Conservation (phyloP, 805 yeast species). For the Candida germanica region DNA sequence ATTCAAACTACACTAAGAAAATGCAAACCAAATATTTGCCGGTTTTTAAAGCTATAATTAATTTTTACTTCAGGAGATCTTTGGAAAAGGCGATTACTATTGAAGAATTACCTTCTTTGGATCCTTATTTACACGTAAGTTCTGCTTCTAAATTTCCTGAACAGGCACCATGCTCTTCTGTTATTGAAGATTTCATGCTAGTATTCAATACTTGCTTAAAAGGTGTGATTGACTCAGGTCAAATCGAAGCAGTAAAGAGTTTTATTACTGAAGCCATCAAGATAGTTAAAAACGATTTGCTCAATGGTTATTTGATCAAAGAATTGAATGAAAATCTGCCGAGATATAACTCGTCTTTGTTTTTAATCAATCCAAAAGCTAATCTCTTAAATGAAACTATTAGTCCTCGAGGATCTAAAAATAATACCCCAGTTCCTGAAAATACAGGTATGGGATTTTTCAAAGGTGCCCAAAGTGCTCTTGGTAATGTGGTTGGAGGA, state of each 20-base stretch:
- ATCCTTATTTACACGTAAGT: slow-evolving; percentile 26
- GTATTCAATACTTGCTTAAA: slow-evolving; percentile 66
- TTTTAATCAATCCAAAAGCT: slow-evolving; percentile 13
- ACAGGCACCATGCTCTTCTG: slow-evolving; percentile 71
- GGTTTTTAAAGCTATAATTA: slow-evolving; percentile 59
- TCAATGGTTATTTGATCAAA: slow-evolving; percentile 46
- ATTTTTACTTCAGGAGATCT: slow-evolving; percentile 71
- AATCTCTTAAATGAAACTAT: slow-evolving; percentile 12
- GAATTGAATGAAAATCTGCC: slow-evolving; percentile 39
- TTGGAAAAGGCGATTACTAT: slow-evolving; percentile 76
- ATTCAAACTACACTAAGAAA: slow-evolving; percentile 56
- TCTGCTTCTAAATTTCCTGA: slow-evolving; percentile 37
- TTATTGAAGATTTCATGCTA: slow-evolving; percentile 80
- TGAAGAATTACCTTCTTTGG: slow-evolving; percentile 67
- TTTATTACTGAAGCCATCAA: slow-evolving; percentile 55
- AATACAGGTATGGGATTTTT: slow-evolving; percentile 33
- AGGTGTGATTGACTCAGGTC: slow-evolving; percentile 71
- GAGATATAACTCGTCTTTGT: slow-evolving; percentile 33
- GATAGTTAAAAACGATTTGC: slow-evolving; percentile 60
- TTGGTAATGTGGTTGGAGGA: slow-evolving; percentile 40
- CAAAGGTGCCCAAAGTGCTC: slow-evolving; percentile 43
- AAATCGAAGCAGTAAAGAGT: slow-evolving; percentile 49
- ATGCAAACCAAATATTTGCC: slow-evolving; percentile 52
- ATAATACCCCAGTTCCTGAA: slow-evolving; percentile 36
- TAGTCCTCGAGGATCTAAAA: slow-evolving; percentile 15